A percentile compares a stretch with the other conserved stretches of the same genome.
Conservation (phyloP, 495 filamentous ascomycete genomes). For the Penicillium samsonianum region DNA sequence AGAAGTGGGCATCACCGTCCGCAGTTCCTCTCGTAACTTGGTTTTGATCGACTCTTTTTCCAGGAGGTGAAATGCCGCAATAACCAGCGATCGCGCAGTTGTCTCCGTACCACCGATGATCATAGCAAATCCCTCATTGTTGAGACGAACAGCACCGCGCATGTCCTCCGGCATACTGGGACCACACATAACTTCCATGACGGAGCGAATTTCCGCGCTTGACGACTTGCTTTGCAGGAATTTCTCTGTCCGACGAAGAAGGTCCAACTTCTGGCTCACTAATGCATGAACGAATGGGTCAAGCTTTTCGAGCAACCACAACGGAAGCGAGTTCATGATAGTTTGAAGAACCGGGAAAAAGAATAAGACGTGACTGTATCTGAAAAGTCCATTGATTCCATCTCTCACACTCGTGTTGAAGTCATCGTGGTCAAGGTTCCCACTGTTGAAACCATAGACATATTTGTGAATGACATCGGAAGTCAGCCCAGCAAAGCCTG, state of each 20-base stretch:
- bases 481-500: constrained; percentile 27
- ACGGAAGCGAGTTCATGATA: constrained; percentile 18
- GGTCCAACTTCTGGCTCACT: constrained; percentile 13
- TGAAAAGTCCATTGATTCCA: constrained; percentile 25
- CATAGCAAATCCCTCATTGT: constrained; percentile 42
- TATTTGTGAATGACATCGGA: constrained; percentile 33
- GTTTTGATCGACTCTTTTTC: constrained; percentile 5
- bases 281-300: constrained; percentile 20
- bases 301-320: constrained; percentile 8
- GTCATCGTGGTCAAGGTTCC: constrained; percentile 27
- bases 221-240: constrained; percentile 9
- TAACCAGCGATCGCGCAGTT: constrained; percentile 26
- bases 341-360: constrained; percentile 26
- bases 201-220: background rate
- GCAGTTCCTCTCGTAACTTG: constrained; percentile 37
- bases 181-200: constrained; percentile 14
- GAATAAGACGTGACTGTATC: constrained; percentile 15
- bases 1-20: constrained; percentile 33
- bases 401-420: constrained; percentile 29
- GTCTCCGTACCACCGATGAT: constrained; percentile 48
- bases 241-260: constrained; percentile 6
- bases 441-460: constrained; percentile 25
- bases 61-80: constrained; percentile 23
- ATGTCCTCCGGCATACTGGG: constrained; percentile 22
- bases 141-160: constrained; percentile 27